A percentile compares a stretch with the other conserved stretches of the same genome.
phyloP scores from a whole-genome alignment of 2,329 filamentous ascomycete genomes.

The Cryoendolithus antarcticus region DNA sequence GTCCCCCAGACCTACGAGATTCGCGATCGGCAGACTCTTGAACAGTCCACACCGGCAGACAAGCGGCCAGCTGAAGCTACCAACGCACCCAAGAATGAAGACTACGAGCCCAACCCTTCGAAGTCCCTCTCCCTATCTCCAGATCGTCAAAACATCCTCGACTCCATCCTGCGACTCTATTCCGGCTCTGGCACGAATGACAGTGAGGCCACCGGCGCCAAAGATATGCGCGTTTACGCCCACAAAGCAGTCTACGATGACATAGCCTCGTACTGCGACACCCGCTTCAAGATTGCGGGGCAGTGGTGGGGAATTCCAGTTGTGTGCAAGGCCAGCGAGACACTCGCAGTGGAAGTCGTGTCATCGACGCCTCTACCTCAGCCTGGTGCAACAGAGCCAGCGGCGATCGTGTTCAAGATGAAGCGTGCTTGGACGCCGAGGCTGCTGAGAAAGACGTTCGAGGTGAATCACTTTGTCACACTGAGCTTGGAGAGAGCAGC shows the following conservation, averaged over 20 bases:
- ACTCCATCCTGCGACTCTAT: constrained; percentile 33
- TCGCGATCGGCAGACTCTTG: constrained; percentile 4
- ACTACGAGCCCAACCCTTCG: constrained; percentile 32
- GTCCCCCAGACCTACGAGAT: constrained; percentile 6
- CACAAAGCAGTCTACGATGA: constrained; percentile 37
- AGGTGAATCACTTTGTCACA: constrained; percentile 30
- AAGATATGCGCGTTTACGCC: constrained; percentile 38
- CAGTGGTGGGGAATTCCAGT: constrained; percentile 34
- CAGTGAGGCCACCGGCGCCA: constrained; percentile 1
- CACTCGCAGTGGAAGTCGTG: constrained; percentile 8
- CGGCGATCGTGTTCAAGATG: constrained; percentile 36
- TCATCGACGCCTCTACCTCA: constrained; percentile 26
- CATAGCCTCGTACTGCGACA: constrained; percentile 31
- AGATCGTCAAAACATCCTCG: constrained; percentile 29
- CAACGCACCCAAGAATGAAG: constrained; percentile 20
- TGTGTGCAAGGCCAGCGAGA: constrained; percentile 8
- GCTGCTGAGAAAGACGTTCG: constrained; percentile 16
- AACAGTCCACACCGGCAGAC: constrained; percentile 3
- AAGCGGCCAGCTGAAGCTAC: constrained; percentile 3
- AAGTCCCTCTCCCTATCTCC: constrained; percentile 23
- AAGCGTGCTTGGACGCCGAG: constrained; percentile 36
- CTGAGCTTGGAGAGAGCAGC: constrained; percentile 20
- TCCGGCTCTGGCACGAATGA: constrained; percentile 35
- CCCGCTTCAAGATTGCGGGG: constrained; percentile 38
- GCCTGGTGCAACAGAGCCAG: constrained; percentile 27